Base-by-base conservation (phyloP, 495 filamentous ascomycete species). In the Penicillium argentinense region DNA sequence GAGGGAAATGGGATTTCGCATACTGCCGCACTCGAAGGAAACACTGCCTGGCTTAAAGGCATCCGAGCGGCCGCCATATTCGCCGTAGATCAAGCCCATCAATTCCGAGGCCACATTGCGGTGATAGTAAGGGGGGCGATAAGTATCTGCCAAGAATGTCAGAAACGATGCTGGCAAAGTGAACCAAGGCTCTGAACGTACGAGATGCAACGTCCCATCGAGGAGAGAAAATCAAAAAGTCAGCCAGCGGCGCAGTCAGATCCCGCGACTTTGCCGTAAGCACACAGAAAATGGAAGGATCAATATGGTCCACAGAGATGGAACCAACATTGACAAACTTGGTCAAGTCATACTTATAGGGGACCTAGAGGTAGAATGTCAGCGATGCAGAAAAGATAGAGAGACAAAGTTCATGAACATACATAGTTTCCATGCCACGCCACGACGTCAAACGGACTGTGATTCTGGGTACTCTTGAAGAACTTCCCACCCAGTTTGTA, bases 21-120 rank as follows among this genome's bases (percentile, higher is more conserved):
- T 66, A 66, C 64, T 77, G 6, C 76, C 74, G 37, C 74, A 79
- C 51, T 85, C 78, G 45, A 83, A 77, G 13, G 74, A 78, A 27
- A 80, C 67, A 19, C 78, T 76, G 12, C 78, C 80, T 0, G 75
- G 72, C 52, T 72, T 68, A 46, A 91, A 91, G 11, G 70, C 74
- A 24, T 74, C 70, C n/a, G 69, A 69, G 24, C 78, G 76, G 7
- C 77, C 80, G 42, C 68, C 72, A 49, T 78, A 78, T 0, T 69
- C 71, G 32, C 78, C 77, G 50, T 80, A 78, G 53, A 79, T 72
- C 6, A 76, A 62, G 23, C 75, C 75, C 71, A 78, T 75, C 24
- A 78, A 57, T 49, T 79, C 76, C 11, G 72, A 69, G 18, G 69
- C 70, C 24, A 62, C 66, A 45, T 76, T 79, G 36, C 74, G 72